Percentiles rank a stretch among this genome's conserved stretches.
These are phyloP conservation scores for Agrocybe praecox DNA, from an alignment of 768 basidiomycete genomes.

Conservation along the genomic window DNA sequence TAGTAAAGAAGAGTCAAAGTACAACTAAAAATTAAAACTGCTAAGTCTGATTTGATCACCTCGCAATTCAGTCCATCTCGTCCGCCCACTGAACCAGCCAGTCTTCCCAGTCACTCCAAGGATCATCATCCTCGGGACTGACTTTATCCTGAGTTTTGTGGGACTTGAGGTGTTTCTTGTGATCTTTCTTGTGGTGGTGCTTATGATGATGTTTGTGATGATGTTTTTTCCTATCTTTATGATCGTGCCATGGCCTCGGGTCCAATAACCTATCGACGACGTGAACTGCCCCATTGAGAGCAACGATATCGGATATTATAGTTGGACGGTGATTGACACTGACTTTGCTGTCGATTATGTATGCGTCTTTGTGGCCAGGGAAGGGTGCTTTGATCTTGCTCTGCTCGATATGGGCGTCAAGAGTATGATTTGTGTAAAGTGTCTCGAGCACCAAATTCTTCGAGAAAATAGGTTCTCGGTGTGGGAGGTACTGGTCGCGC, in stretches of 20 bases:
- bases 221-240: conserved; percentile 1
- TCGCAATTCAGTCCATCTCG: conserved; percentile 4
- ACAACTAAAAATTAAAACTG: no score
- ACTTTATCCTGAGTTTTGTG: not conserved
- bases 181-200: not conserved
- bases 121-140: conserved; percentile 15
- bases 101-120: conserved; percentile 47
- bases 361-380: conserved; percentile 32
- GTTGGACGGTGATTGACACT: conserved; percentile 42
- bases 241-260: conserved; percentile 29
- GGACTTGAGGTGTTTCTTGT: conserved; percentile 16
- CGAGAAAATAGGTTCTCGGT: conserved; percentile 31
- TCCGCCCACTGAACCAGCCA: conserved; percentile 53
- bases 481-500: not conserved
- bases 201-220: conserved; percentile 8
- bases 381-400: conserved; percentile 41
- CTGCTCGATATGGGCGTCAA: conserved; percentile 51
- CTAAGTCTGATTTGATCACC: no score
- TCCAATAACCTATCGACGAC: conserved; percentile 43
- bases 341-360: conserved; percentile 35
- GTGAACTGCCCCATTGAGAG: conserved; percentile 62
- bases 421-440: conserved; percentile 41
- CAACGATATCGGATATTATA: conserved; percentile 45
- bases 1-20: no score
- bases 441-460: conserved; percentile 41